Evolutionary conservation across 495 filamentous ascomycete species (phyloP), one percentile per base, ranked within the genome.

Genomic region (Penicillium simplicissimum): DNA sequence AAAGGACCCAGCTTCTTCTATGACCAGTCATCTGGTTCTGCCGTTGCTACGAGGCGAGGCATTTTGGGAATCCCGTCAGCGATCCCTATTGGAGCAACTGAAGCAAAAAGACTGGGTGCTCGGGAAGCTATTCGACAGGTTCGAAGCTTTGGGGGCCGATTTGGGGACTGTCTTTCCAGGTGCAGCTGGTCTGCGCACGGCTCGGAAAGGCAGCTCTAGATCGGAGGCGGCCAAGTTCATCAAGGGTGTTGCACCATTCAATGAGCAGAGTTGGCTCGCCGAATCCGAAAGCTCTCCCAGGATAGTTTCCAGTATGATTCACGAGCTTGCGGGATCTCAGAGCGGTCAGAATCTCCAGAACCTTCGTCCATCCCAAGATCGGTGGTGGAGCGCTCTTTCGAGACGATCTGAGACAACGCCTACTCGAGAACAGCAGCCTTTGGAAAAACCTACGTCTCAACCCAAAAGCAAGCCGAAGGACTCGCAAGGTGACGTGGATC

Each of bases 61-160:
- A 78, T 61, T 71, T 65, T 51, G 81, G 82, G 54, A 79, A 71
- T 57, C 72, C 70, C 57, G 83, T 83, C 72, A 80, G 82, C 47
- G 73, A 76, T 75, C 78, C 33, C 81, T 97, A 1, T 64, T 88
- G 25, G 71, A 81, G 8, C 78, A 80, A 25, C 67, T 96, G 10
- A 81, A 79, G 59, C 87, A 93, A 36, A 97, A 96, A 73, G 93
- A 97, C 71, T 83, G 79, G 65, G 82, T 91, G 17, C 90, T 97
- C 58, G 78, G 81, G 17, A 90, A 87, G 59, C 68, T 96, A 23
- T 77, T 91, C 9, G 91, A 96, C 70, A 92, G 90, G 65, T 77
- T 95, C n/a, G 89, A 91, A 59, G 76, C 84, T 0, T 82, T 85
- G 48, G 84, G 87, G 1, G 80, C 84, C 2, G 89, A 92, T 33